These are phyloP conservation scores for Rhizodiscina lignyota DNA, from an alignment of 495 filamentous ascomycete genomes.

Conservation along the genomic window DNA sequence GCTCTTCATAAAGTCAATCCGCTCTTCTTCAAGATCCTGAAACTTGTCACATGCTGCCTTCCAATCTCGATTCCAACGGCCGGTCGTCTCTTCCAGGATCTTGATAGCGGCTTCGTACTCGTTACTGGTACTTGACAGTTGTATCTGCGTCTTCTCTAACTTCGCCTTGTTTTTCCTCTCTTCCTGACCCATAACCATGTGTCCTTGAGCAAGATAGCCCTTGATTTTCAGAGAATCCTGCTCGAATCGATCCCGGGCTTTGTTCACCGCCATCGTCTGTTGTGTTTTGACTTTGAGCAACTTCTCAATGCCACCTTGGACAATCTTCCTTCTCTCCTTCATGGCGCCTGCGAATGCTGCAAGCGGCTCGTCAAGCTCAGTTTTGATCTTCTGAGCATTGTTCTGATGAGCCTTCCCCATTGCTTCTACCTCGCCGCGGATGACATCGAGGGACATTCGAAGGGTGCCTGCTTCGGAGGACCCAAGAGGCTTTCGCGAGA, in stretches of 20 bases:
- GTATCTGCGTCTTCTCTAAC: conserved; percentile 96
- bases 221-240: conserved; percentile 98
- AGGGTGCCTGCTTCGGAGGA: conserved; percentile 79
- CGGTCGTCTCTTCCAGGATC: conserved; percentile 86
- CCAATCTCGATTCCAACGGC: conserved; percentile 95
- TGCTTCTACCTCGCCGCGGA: conserved; percentile 82
- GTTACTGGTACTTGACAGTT: conserved; percentile 70
- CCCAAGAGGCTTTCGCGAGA: conserved; percentile 78
- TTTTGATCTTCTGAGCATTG: conserved; percentile 88
- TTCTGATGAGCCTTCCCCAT: conserved; percentile 86
- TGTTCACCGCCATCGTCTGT: conserved; percentile 82
- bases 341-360: conserved; percentile 81
- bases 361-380: conserved; percentile 89
- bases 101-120: conserved; percentile 93
- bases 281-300: conserved; percentile 81
- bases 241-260: conserved; percentile 87
- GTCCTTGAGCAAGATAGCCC: conserved; percentile 92
- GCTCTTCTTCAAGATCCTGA: conserved; percentile 96
- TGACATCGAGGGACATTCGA: conserved; percentile 62
- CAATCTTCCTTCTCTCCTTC: conserved; percentile 91
- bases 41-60: conserved; percentile 97
- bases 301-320: conserved; percentile 85
- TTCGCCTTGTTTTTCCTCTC: conserved; percentile 98
- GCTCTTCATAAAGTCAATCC: conserved; percentile 90
- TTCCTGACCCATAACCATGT: conserved; percentile 99